Conservation (phyloP, 441 rosid species). For the Pelargonium citronellum region DNA sequence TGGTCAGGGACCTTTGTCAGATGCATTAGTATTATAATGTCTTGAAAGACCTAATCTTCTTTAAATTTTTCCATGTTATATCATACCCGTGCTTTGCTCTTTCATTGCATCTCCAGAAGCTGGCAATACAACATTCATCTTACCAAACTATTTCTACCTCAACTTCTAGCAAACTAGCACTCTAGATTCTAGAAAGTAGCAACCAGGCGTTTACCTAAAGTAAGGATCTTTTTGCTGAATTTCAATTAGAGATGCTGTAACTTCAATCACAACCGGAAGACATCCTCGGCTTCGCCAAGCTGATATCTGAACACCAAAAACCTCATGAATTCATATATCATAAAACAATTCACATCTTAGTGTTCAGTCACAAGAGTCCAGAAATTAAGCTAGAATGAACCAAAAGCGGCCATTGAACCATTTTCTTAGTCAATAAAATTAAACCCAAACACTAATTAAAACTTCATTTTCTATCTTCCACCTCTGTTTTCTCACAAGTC, state of each 20-base stretch:
- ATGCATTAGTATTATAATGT: neutral
- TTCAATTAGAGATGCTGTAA: conserved; percentile 69
- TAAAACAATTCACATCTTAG: neutral
- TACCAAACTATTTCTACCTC: neutral
- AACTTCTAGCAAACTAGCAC: neutral
- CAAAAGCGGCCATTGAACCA: no score
- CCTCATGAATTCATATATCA: neutral
- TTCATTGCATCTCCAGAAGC: neutral
- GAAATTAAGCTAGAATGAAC: neutral
- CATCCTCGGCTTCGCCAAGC: conserved; percentile 88
- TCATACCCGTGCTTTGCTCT: neutral
- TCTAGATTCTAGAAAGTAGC: neutral
- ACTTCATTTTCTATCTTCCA: neutral
- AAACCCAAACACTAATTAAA: neutral
- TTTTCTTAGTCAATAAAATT: no score
- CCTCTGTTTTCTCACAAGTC: neutral
- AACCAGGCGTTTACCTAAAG: conserved; percentile 34
- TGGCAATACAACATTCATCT: neutral
- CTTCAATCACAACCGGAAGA: conserved; percentile 71
- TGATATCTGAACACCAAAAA: conserved; percentile 38
- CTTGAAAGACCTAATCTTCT: neutral
- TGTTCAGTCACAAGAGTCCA: neutral
- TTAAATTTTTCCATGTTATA: neutral
- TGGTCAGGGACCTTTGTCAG: neutral
- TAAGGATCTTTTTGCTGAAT: conserved; percentile 74